Conservation (phyloP, 2,329 filamentous ascomycete species). For the Fusarium pilosicola region DNA sequence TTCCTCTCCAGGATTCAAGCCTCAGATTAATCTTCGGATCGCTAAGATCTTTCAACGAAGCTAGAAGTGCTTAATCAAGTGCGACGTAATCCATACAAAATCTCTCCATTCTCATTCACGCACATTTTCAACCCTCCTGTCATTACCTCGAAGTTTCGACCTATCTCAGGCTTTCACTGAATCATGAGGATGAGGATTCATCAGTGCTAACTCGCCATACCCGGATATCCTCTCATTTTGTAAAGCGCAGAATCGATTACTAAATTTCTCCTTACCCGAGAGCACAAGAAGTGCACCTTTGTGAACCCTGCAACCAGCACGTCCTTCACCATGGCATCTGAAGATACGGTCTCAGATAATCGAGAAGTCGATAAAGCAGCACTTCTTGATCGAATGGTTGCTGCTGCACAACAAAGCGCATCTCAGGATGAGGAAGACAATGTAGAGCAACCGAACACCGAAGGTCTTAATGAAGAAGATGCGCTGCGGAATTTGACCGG, state of each 20-base stretch:
- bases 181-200: background rate
- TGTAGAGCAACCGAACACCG: conserved; percentile 23
- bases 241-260: background rate
- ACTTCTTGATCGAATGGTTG: conserved; percentile 46
- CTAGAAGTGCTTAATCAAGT: background rate
- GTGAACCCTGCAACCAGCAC: background rate
- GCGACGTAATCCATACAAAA: conserved; percentile 6
- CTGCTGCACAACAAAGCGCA: conserved; percentile 44
- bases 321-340: conserved; percentile 41
- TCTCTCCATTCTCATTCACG: conserved; percentile 4
- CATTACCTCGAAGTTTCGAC: background rate
- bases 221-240: background rate
- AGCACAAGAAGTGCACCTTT: background rate
- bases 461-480: conserved; percentile 64
- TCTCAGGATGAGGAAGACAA: conserved; percentile 13
- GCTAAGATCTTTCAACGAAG: background rate
- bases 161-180: background rate
- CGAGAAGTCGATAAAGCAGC: conserved; percentile 39
- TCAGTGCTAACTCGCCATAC: background rate
- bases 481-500: conserved; percentile 71
- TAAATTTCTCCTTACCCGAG: no score
- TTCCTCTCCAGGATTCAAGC: background rate
- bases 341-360: conserved; percentile 34
- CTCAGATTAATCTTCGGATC: background rate
- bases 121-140: background rate